phyloP scores from a whole-genome alignment of 768 basidiomycete genomes.

The Mrakia gelida region DNA sequence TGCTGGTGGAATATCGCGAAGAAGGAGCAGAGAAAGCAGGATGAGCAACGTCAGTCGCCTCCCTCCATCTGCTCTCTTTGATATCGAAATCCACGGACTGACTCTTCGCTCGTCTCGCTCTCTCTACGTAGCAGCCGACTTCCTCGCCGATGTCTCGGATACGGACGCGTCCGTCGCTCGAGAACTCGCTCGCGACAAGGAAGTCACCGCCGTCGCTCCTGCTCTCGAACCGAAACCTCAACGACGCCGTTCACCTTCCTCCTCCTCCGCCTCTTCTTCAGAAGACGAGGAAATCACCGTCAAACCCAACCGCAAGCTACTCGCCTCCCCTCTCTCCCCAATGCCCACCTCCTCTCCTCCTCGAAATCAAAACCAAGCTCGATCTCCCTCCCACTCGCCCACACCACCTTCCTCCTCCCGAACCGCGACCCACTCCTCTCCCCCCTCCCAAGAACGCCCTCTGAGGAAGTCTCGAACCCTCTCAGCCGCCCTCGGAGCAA shows the following conservation, averaged over 20 bases:
- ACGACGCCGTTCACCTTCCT: not conserved
- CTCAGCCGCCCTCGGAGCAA: not conserved
- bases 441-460: not conserved
- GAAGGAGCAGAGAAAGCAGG: not conserved
- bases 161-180: not conserved
- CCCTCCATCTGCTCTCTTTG: not conserved
- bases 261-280: not conserved
- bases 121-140: not conserved
- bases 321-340: not conserved
- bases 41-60: not conserved
- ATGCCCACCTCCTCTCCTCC: not conserved
- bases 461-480: not conserved
- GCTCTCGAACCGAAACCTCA: not conserved
- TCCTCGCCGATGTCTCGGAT: not conserved
- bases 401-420: not conserved
- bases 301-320: not conserved
- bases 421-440: constrained; percentile 8
- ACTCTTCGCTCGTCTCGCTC: too few relatives aligned
- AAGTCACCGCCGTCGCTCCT: not conserved
- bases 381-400: not conserved
- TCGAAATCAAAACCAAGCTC: not conserved
- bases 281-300: not conserved
- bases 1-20: not conserved
- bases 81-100: too few relatives aligned
- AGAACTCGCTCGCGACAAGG: not conserved